Evolutionary conservation across 2,329 filamentous ascomycete genomes (phyloP).

Genomic region (Plenodomus lindquistii): DNA sequence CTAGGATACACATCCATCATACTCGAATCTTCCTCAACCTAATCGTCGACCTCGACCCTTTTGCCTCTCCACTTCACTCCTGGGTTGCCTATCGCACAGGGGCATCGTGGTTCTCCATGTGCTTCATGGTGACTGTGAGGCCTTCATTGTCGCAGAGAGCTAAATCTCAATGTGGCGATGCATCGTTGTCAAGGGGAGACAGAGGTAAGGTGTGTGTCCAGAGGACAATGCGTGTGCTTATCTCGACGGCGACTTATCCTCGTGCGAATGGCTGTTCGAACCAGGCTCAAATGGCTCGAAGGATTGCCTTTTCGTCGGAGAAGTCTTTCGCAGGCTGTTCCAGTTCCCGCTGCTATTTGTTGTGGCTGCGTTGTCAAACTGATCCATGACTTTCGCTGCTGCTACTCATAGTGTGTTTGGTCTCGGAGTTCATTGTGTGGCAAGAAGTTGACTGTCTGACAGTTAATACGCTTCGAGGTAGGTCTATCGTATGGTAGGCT

Average conservation of each 20-base stretch:
- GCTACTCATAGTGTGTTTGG: too few relatives aligned
- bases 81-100: constrained; percentile 27
- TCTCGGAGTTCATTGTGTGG: too few relatives aligned
- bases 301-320: constrained; percentile 27
- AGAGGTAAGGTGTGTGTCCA: constrained; percentile 17
- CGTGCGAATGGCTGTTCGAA: constrained; percentile 30
- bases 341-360: constrained; percentile 5
- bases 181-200: constrained; percentile 13
- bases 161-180: constrained; percentile 24
- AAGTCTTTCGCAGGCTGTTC: constrained; percentile 29
- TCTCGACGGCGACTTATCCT: constrained; percentile 34
- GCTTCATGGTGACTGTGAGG: constrained; percentile 41
- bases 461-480: too few relatives aligned
- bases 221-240: constrained; percentile 27
- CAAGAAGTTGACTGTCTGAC: too few relatives aligned
- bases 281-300: constrained; percentile 30
- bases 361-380: constrained; percentile 26
- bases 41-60: too few relatives aligned
- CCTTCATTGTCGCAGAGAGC: constrained; percentile 45
- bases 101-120: constrained; percentile 30
- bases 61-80: too few relatives aligned
- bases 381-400: too few relatives aligned
- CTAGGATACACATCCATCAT: constrained; percentile 43
- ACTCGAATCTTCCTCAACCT: constrained; percentile 31
- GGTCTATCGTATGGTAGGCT: too few relatives aligned